A percentile compares a stretch with the other conserved stretches of the same genome.
Evolutionary conservation across 2,329 filamentous ascomycete species (phyloP).

Genomic region (Neopestalotiopsis rosae): DNA sequence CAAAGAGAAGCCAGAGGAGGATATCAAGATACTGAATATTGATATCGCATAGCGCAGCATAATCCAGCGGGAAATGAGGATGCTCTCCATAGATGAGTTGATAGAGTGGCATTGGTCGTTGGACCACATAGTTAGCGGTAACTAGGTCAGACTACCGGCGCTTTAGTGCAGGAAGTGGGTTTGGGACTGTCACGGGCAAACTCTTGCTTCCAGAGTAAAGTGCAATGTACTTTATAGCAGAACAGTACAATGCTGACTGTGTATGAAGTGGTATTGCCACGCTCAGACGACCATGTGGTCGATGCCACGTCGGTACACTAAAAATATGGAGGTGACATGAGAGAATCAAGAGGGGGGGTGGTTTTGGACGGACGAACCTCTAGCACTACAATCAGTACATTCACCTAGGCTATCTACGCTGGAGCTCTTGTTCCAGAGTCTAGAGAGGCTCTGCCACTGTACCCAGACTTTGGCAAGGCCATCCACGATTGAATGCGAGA

Average conservation of each 20-base stretch:
- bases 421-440: neutral
- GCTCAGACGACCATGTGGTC: neutral
- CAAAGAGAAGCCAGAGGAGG: constrained; percentile 93
- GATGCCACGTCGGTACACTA: constrained; percentile 4
- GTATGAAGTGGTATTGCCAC: neutral
- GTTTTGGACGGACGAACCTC: neutral
- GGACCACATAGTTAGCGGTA: neutral
- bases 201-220: neutral
- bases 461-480: neutral
- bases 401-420: neutral
- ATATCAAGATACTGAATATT: constrained; percentile 97
- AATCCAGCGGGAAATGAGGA: neutral
- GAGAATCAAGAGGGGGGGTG: neutral
- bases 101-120: constrained; percentile 1
- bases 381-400: neutral
- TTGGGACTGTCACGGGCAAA: neutral
- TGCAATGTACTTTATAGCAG: neutral
- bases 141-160: neutral
- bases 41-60: constrained; percentile 51
- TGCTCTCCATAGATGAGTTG: neutral
- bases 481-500: too few species aligned
- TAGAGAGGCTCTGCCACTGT: neutral
- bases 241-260: neutral
- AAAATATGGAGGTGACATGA: neutral
- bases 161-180: neutral